A percentile compares a stretch with the other conserved stretches of the same genome.
Evolutionary conservation across 2,329 filamentous ascomycete species (phyloP).

Genomic region (Colletotrichum nymphaeae): DNA sequence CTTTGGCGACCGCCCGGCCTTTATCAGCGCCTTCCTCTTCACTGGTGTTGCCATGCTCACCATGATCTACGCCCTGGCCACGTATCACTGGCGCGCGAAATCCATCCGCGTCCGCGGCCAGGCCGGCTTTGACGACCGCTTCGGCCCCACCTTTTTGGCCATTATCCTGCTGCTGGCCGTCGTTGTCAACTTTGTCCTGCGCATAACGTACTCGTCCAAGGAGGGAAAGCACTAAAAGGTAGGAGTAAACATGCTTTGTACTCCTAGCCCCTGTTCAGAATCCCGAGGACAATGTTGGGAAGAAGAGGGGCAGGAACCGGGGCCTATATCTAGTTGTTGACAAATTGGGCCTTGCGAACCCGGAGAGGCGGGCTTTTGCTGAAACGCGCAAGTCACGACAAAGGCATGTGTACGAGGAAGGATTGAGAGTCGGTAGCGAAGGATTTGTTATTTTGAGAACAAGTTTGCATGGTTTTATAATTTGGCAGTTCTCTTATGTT

Average conservation of each 20-base stretch:
- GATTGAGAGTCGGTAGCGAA: background rate
- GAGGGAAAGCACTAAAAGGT: slow-evolving; percentile 41
- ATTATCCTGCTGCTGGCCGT: slow-evolving; percentile 88
- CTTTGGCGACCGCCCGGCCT: slow-evolving; percentile 94
- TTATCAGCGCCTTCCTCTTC: slow-evolving; percentile 94
- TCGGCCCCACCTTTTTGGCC: slow-evolving; percentile 91
- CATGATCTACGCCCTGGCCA: slow-evolving; percentile 94
- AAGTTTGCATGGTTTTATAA: background rate
- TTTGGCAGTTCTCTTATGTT: background rate
- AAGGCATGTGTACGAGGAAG: background rate
- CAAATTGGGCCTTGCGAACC: background rate
- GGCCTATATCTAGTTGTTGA: background rate
- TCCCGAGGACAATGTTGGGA: too few species aligned
- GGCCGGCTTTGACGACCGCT: slow-evolving; percentile 95
- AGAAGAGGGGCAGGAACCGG: background rate
- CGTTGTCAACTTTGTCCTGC: slow-evolving; percentile 94
- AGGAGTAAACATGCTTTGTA: too few species aligned
- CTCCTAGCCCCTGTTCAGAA: too few species aligned
- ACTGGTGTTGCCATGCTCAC: slow-evolving; percentile 93
- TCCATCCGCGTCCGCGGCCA: slow-evolving; percentile 92
- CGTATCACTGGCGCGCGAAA: slow-evolving; percentile 97
- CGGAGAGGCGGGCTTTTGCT: background rate
- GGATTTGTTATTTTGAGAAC: background rate
- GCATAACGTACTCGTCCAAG: slow-evolving; percentile 65
- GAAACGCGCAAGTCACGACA: background rate